Evolutionary conservation across 2,329 filamentous ascomycete species (phyloP), one percentile per base, ranked within the genome.

Genomic region (Hypoxylon sp.): DNA sequence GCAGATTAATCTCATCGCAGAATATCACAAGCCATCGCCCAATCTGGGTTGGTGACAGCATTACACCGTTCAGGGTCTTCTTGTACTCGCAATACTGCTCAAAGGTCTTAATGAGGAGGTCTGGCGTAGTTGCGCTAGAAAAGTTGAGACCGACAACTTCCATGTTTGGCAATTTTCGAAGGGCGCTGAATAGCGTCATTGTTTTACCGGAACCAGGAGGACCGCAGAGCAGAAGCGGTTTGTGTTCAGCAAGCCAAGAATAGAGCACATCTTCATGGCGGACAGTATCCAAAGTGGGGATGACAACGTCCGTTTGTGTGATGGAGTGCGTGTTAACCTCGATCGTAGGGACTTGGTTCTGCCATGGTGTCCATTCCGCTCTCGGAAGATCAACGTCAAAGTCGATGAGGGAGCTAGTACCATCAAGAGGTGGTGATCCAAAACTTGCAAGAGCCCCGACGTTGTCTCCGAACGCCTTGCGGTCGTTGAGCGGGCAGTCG

Each of bases 71-170:
- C 49, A 98, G 83, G 0, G 96, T 98, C 86, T 99, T 99, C 83
- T 95, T 96, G 82, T 99, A 99, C 80, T 99, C 96, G 80, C 96
- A 99, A 79, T 99, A 97, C 78, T 99, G 96, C 81, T 99, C 96
- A 71, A 99, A 97, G 0, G 96, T 99, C 85, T 99, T 99, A 83
- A 99, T 94, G 67, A 99, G 87, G 26, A 99, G 88, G 78, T 99
- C 96, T 0, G 96, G 96, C 0, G 96, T 99, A 0, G 96, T 99
- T 1, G 96, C 96, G 73, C 96, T 99, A 3, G 96, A 99, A 79
- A 99, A 99, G 80, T 99, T 99, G 77, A 99, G 92, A 50, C 96
- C 96, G 30, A 99, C 96, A 61, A 97, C 93, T 80, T 99, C 96
- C 94, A 99, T 97, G 77, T 97, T 97, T 2, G 95, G 95, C 61